Conservation (phyloP, 768 basidiomycete species). For the Leucosporidium scottii region DNA sequence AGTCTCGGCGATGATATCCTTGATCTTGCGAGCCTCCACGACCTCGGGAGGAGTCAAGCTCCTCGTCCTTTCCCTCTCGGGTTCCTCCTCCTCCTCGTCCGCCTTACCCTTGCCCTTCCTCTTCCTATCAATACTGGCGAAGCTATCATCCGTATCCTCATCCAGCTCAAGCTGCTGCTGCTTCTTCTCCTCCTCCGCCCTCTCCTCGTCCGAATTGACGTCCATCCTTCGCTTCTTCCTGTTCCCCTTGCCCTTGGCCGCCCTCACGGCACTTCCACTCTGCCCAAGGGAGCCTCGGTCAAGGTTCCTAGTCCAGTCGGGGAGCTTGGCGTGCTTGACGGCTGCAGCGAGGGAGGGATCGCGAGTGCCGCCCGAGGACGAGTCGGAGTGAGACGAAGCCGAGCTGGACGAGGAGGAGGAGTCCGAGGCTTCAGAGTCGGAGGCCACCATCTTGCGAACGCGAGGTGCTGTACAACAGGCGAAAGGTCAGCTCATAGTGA, state of each 20-base stretch:
- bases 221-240: constrained; percentile 6
- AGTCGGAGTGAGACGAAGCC: too few relatives aligned
- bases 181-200: not conserved
- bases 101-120: constrained; percentile 1
- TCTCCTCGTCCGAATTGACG: not conserved
- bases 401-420: too few relatives aligned
- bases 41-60: constrained; percentile 16
- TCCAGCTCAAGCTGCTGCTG: not conserved
- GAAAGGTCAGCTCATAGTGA: too few relatives aligned
- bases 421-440: too few relatives aligned
- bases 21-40: not conserved
- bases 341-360: too few relatives aligned
- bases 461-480: too few relatives aligned
- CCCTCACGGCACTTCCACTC: not conserved
- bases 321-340: not conserved
- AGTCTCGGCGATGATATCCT: not conserved
- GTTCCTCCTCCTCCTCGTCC: not conserved
- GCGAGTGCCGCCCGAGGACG: too few relatives aligned
- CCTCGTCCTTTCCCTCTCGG: constrained; percentile 44
- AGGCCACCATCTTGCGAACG: too few relatives aligned
- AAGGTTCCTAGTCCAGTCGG: not conserved
- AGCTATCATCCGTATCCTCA: constrained; percentile 5
- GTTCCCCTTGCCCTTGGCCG: not conserved
- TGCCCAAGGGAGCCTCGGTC: too few relatives aligned
- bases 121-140: too few relatives aligned